Evolutionary conservation across 345 rosid genomes (phyloP), one percentile per base, ranked within the genome.

Genomic region (Linum trigynum): DNA sequence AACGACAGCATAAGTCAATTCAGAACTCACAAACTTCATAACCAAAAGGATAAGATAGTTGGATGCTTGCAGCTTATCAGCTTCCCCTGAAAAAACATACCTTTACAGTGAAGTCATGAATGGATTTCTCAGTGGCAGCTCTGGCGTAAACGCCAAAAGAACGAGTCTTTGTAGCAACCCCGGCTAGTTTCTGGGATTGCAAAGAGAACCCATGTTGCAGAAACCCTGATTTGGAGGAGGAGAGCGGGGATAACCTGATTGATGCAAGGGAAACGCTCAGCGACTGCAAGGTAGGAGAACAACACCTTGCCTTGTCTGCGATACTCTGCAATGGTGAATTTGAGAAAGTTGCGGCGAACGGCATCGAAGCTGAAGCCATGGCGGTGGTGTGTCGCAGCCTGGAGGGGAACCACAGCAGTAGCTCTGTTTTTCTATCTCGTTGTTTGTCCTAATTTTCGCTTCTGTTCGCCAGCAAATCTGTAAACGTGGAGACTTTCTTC

Each of bases 101-200:
- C 89, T 89, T 92, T 12, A 87, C 96, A 40, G 91, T 82, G 83
- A 73, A 92, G 42, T 89, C 91, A 59, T 89, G 73, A 39, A 92
- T 65, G 48, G 81, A 74, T 77, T 86, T 89, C 75, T 81, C 95
- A 0, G 92, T 75, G 48, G 96, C 83, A 17, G 98, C 87, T 78
- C 84, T 78, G 3, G 96, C 91, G 62, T 58, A 67, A 65, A 92
- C 83, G 42, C 69, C 79, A 35, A 77, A 81, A 69, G 72, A 59
- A 5, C 72, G 75, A 17, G 75, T 71, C 55, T 83, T 86, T 67
- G 70, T 65, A 65, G 59, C 67, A 70, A 77, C 71, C 60, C 80
- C 78, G 72, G 73, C 59, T 61, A 65, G 63, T 38, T 50, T 50
- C 5, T 74, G 77, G 9, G 83, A 72, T 32, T 74, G 72, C 4